Base-by-base conservation (phyloP, 805 yeast genomes). In the Yarrowia bubula region DNA sequence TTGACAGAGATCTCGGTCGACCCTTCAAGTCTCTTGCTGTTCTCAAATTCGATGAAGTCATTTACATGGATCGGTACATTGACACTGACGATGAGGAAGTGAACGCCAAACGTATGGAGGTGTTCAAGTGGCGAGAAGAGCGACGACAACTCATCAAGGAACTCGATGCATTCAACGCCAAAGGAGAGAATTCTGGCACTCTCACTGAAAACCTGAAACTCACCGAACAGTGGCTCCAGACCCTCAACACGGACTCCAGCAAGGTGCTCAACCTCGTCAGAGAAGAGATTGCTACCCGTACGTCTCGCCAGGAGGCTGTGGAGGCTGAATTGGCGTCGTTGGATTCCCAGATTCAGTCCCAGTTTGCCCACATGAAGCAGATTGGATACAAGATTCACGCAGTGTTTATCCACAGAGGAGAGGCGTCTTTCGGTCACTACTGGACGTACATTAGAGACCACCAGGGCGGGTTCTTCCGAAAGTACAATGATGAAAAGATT, bases 401-500 rank as follows among this genome's bases (percentile, higher is more conserved):
- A 0, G 86, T 93, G 7, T 95, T 95, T 73, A 91, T 95, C 55
- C 99, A 95, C 75, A 80, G 97, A 60, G 99, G 99, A 7, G 96
- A 92, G 71, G 98, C 97, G 0, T 86, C 91, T 61, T 93, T 90
- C 72, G 99, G 99, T 1, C 99, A 95, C 75, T 95, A 95, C 75
- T 95, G 98, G 98, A 84, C 93, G 15, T 95, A 93, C 73, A 92
- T 95, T 68, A 85, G 84, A 66, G 98, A 95, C 75, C 84, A 86
- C 2, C 81, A 81, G 68, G 80, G 81, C 17, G 81, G 83, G 33
- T 77, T 89, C 18, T 95, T 86, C 84, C 80, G 97, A 67, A 92
- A 91, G 78, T 95, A 95, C 75, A 95, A 95, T 72, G 99, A 95
- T 77, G 98, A 95, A 71, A 81, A 82, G n/a, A 96, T 95, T n/a